These are phyloP conservation scores for Globisporangium paddicum DNA, from an alignment of 352 stramenopile species.

Conservation along the genomic window DNA sequence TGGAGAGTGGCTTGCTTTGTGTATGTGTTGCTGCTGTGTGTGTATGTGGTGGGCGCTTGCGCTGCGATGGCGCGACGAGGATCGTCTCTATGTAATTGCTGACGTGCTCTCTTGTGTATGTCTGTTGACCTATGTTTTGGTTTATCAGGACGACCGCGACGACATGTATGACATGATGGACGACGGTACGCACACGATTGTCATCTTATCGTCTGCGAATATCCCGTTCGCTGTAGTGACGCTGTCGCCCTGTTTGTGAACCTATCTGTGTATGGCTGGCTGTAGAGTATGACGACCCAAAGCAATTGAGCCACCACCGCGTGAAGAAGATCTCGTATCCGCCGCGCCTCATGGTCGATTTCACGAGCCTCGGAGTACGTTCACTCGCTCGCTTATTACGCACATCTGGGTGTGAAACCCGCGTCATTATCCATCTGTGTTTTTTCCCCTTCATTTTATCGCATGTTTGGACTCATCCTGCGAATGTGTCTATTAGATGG, in stretches of 20 bases:
- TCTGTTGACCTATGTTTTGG: background rate
- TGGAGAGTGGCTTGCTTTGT: no score
- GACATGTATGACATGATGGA: constrained; percentile 38
- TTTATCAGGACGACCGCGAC: constrained; percentile 40
- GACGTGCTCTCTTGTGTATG: background rate
- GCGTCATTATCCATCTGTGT: background rate
- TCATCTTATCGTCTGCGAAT: background rate
- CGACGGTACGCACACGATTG: constrained; percentile 24
- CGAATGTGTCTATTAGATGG: no score
- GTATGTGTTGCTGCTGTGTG: background rate
- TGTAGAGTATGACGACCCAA: constrained; percentile 27
- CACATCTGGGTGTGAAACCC: background rate
- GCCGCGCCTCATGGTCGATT: constrained; percentile 80
- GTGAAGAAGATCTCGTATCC: constrained; percentile 59
- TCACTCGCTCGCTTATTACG: background rate
- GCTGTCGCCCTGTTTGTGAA: background rate
- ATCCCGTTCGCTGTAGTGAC: background rate
- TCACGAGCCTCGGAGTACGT: constrained; percentile 71
- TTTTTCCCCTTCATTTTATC: no score
- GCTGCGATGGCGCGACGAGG: background rate
- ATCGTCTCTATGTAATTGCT: background rate
- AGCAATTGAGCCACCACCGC: constrained; percentile 31
- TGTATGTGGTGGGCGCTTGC: background rate
- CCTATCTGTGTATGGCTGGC: background rate
- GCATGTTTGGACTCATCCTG: background rate